A percentile compares a stretch with the other conserved stretches of the same genome.
Conservation (phyloP, 805 yeast species). For the Cyberlindnera petersonii region DNA sequence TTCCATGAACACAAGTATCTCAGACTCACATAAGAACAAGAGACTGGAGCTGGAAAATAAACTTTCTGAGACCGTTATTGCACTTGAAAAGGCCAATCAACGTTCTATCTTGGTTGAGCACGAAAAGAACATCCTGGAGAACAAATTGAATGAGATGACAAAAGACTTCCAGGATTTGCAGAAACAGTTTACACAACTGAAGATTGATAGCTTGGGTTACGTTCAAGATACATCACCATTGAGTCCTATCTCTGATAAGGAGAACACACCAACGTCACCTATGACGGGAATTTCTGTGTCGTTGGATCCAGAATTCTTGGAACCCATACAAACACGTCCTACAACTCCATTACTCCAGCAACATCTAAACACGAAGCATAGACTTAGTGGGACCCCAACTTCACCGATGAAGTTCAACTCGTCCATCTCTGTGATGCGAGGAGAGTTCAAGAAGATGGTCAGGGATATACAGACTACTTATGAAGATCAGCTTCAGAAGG, state of each 20-base stretch:
- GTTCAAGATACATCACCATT: conserved; percentile 11
- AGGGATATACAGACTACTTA: conserved; percentile 57
- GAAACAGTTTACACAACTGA: conserved; percentile 41
- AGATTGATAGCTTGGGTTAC: conserved; percentile 24
- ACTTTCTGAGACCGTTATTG: conserved; percentile 36
- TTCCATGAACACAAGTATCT: conserved; percentile 46
- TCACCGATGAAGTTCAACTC: conserved; percentile 32
- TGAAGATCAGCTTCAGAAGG: conserved; percentile 54
- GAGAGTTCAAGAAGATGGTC: conserved; percentile 65
- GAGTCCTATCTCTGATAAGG: conserved; percentile 16
- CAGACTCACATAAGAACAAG: conserved; percentile 51
- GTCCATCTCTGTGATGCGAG: conserved; percentile 51
- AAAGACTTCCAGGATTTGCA: conserved; percentile 41
- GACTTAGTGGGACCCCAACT: conserved; percentile 10
- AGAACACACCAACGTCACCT: conserved; percentile 26
- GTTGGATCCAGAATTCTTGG: conserved; percentile 5
- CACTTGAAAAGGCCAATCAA: conserved; percentile 35
- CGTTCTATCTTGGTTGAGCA: conserved; percentile 34
- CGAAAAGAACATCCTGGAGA: conserved; percentile 32
- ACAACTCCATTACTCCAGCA: conserved; percentile 24
- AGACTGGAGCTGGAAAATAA: conserved; percentile 49
- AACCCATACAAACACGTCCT: conserved; percentile 12
- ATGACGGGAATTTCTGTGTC: conserved; percentile 22
- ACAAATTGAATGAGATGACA: conserved; percentile 31
- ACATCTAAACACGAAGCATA: conserved; percentile 12